A percentile compares a stretch with the other conserved stretches of the same genome.
phyloP scores from a whole-genome alignment of 140 eudicot genomes.

The Stevia rebaudiana region DNA sequence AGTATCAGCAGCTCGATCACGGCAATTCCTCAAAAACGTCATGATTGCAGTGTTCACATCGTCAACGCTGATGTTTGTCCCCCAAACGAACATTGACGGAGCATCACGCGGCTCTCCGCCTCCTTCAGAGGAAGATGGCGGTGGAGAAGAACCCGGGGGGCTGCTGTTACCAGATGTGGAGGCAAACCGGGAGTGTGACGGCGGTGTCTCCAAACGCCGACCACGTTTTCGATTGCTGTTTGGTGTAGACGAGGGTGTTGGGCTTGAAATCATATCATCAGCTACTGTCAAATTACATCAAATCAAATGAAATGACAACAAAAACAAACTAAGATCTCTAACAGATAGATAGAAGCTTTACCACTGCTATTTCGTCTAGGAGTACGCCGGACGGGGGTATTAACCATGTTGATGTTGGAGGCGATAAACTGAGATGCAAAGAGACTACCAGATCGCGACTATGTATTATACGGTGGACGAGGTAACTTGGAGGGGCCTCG shows the following conservation, averaged over 20 bases:
- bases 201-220: constrained; percentile 52
- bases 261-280: constrained; percentile 53
- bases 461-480: no score
- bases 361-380: no score
- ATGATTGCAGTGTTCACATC: constrained; percentile 79
- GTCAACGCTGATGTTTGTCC: constrained; percentile 84
- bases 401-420: no score
- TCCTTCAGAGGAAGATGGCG: constrained; percentile 55
- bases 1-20: constrained; percentile 36
- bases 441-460: no score
- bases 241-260: constrained; percentile 66
- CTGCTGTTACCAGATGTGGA: constrained; percentile 22
- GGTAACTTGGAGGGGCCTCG: no score
- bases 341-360: no score
- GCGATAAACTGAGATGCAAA: no score
- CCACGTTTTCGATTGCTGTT: constrained; percentile 41
- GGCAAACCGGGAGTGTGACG: constrained; percentile 42
- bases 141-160: constrained; percentile 36
- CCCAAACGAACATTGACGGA: constrained; percentile 95
- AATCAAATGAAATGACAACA: background rate
- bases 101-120: constrained; percentile 74
- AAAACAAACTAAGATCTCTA: no score
- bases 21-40: constrained; percentile 66
- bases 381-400: no score
- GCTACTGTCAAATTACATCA: constrained; percentile 39